Evolutionary conservation across 345 rosid species (phyloP).

Genomic region (Alliaria petiolata): DNA sequence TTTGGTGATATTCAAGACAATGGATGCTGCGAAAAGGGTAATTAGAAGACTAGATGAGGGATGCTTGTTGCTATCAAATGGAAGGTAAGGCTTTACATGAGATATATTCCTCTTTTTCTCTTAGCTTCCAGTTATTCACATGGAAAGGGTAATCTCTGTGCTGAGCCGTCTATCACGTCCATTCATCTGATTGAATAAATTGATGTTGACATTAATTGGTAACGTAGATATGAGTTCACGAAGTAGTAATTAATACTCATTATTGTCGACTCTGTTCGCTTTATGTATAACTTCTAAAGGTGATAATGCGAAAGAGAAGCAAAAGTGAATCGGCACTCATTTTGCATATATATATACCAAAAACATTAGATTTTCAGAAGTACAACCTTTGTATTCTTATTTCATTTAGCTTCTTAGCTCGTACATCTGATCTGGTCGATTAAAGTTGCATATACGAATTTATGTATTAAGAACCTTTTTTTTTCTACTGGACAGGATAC

Average conservation of each 20-base stretch:
- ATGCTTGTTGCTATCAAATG: slow-evolving; percentile 64
- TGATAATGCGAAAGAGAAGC: background rate
- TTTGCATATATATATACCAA: background rate
- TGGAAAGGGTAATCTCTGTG: background rate
- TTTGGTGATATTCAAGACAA: slow-evolving; percentile 53
- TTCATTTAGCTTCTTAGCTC: background rate
- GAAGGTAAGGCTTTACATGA: slow-evolving; percentile 44
- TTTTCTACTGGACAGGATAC: slow-evolving; percentile 44
- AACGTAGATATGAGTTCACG: background rate
- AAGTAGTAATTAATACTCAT: background rate
- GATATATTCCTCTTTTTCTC: background rate
- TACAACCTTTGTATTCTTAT: background rate
- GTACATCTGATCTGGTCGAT: background rate
- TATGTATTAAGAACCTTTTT: background rate
- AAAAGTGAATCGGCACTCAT: background rate
- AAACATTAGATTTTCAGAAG: background rate
- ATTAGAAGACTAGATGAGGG: slow-evolving; percentile 44
- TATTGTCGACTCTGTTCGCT: background rate
- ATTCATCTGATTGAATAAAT: background rate
- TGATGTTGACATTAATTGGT: background rate
- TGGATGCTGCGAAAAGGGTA: slow-evolving; percentile 51
- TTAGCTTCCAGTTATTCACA: background rate
- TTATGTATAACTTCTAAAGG: background rate
- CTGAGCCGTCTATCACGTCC: background rate
- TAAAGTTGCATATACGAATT: background rate